These are phyloP conservation scores for Taxillus chinensis DNA, from an alignment of 164 flowering plant genomes.

Conservation along the genomic window DNA sequence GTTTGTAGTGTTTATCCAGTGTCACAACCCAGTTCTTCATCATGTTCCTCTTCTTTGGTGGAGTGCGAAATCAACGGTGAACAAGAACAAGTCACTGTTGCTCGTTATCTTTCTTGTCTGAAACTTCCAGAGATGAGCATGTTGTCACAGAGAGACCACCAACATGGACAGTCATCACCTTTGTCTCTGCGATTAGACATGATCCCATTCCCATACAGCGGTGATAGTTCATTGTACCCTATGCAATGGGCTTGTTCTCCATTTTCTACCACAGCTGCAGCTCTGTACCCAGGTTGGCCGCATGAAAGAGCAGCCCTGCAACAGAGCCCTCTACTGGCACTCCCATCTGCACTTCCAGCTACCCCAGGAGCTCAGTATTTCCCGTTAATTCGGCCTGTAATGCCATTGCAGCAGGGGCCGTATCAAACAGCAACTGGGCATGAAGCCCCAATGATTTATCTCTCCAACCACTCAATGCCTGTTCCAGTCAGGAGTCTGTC, in stretches of 20 bases:
- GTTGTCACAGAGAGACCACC: constrained; percentile 1
- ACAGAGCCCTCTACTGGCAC: constrained; percentile 6
- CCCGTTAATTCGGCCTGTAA: constrained; percentile 5
- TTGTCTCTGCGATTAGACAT: background rate
- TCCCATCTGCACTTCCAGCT: constrained; percentile 3
- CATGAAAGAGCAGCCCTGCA: constrained; percentile 5
- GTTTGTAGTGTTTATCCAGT: constrained; percentile 2
- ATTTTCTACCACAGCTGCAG: background rate
- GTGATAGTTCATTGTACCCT: constrained; percentile 1
- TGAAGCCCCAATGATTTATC: constrained; percentile 7
- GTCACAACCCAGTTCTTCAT: constrained; percentile 8
- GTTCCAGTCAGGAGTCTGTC: constrained; percentile 8
- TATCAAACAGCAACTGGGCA: constrained; percentile 7
- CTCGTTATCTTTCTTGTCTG: constrained; percentile 8
- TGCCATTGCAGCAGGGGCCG: constrained; percentile 2
- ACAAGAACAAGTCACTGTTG: constrained; percentile 9
- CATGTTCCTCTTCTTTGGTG: constrained; percentile 1
- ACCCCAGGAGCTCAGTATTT: constrained; percentile 1
- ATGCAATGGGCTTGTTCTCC: constrained; percentile 1
- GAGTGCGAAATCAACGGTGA: constrained; percentile 9
- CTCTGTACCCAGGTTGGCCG: constrained; percentile 1
- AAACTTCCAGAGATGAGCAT: constrained; percentile 5
- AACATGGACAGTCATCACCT: background rate
- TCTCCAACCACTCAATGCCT: constrained; percentile 8
- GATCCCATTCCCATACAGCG: background rate